Evolutionary conservation across 306 rosid genomes (phyloP), one percentile per base, ranked within the genome.

Genomic region (Benincasa hispida): DNA sequence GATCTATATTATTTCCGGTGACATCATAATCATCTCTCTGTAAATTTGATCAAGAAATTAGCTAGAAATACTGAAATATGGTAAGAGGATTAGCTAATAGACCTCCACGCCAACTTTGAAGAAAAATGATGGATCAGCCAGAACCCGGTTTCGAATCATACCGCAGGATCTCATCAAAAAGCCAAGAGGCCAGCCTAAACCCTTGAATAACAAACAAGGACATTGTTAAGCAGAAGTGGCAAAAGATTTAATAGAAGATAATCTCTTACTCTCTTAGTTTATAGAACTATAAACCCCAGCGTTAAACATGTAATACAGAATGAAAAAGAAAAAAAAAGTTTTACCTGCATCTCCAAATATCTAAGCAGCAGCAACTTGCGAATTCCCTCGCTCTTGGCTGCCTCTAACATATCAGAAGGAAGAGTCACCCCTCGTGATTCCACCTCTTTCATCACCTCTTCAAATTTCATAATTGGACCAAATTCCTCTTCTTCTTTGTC

Each of bases 101-200:
- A 93, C 98, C 98, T 93, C 98, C 53, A 97, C 87, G 79, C 97
- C 97, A 59, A 93, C 80, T 88, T 93, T 93, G 85, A 93, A 93
- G 76, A 93, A 91, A 81, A 93, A 93, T 0, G 97, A 70, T 2
- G 97, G 98, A 82, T 93, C 98, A 77, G 93, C 98, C 80, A 93
- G 78, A 93, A 93, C 87, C 80, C 97, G 89, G 79, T 89, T 89
- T 19, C 98, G 97, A 67, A 93, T 87, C 81, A 87, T 68, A 63
- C 92, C 59, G 69, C 91, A 93, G 41, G 93, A 86, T 82, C 77
- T 87, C 87, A 93, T 84, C 55, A 84, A 81, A 86, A 93, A 88
- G 79, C 96, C 96, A 19, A 93, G 76, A 80, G 88, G 91, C 96
- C 96, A 87, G 47, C 80, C 74, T 41, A 95, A 87, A 54, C 91